A percentile compares a stretch with the other conserved stretches of the same genome.
Conservation (phyloP, 306 rosid species). For the Rosa lucieae region DNA sequence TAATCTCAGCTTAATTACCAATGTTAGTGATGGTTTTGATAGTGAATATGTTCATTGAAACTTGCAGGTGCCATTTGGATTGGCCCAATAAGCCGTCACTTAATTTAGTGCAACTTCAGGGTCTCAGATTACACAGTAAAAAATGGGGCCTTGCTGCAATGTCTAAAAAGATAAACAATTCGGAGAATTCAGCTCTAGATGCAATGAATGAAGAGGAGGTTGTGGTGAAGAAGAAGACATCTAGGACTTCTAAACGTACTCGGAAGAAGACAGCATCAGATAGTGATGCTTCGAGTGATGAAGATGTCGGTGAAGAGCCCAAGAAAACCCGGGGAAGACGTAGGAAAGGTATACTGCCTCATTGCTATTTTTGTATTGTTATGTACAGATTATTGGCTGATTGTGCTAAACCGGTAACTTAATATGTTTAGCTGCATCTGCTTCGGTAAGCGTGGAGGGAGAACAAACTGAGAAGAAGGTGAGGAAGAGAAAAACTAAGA, state of each 20-base stretch:
- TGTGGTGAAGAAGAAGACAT: slow-evolving; percentile 51
- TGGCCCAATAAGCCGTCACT: slow-evolving; percentile 38
- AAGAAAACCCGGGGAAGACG: slow-evolving; percentile 50
- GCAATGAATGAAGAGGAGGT: slow-evolving; percentile 51
- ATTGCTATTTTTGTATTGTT: slow-evolving; percentile 7
- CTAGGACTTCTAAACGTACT: slow-evolving; percentile 47
- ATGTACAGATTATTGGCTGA: not conserved
- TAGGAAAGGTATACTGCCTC: slow-evolving; percentile 51
- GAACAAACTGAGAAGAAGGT: slow-evolving; percentile 59
- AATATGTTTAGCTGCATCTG: slow-evolving; percentile 49
- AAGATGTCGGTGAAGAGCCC: slow-evolving; percentile 39
- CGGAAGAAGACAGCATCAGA: slow-evolving; percentile 51
- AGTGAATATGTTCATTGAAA: slow-evolving; percentile 22
- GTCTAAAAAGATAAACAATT: slow-evolving; percentile 59
- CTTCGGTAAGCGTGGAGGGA: slow-evolving; percentile 47
- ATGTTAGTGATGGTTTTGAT: slow-evolving; percentile 24
- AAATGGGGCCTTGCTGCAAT: slow-evolving; percentile 53
- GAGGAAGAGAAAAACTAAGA: slow-evolving; percentile 51
- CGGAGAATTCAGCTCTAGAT: slow-evolving; percentile 41
- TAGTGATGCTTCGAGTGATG: slow-evolving; percentile 45
- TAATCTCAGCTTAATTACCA: too few relatives aligned
- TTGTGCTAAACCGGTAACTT: slow-evolving; percentile 25
- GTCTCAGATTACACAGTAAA: slow-evolving; percentile 40
- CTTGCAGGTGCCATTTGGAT: slow-evolving; percentile 56
- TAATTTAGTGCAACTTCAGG: slow-evolving; percentile 48